These are phyloP conservation scores for Scheffersomyces quercinus DNA, from an alignment of 1,139 yeast species.

Conservation along the genomic window DNA sequence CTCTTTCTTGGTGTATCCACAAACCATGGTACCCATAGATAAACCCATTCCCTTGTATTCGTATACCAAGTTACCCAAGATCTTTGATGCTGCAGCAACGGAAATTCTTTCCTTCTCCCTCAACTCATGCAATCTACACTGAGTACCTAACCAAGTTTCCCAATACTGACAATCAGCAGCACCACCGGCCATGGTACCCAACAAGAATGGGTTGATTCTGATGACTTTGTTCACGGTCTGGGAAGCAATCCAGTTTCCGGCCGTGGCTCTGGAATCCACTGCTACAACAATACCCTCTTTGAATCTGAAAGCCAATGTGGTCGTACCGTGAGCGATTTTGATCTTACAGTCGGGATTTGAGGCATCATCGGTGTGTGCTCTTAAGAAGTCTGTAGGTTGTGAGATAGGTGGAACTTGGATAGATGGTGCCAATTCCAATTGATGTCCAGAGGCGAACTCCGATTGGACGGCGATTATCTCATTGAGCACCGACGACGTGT, in stretches of 20 bases:
- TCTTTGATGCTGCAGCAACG: conserved; percentile 96
- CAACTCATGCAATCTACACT: conserved; percentile 92
- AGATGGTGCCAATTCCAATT: conserved; percentile 57
- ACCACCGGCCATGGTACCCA: conserved; percentile 99
- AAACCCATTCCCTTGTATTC: conserved; percentile 98
- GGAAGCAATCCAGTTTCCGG: conserved; percentile 97
- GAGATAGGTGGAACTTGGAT: conserved; percentile 81
- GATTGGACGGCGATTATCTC: conserved; percentile 31
- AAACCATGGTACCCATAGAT: conserved; percentile 98
- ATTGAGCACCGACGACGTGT: conserved; percentile 26
- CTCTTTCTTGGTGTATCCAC: conserved; percentile 94
- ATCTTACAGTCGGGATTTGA: conserved; percentile 91
- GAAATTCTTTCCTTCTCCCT: conserved; percentile 93
- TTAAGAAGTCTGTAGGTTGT: conserved; percentile 88
- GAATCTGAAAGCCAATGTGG: conserved; percentile 94
- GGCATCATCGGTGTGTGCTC: conserved; percentile 98
- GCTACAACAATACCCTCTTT: conserved; percentile 96
- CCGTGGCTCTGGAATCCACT: conserved; percentile 98
- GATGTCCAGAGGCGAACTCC: conserved; percentile 23
- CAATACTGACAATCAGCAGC: conserved; percentile 99
- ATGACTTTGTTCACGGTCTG: conserved; percentile 97
- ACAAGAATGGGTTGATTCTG: conserved; percentile 89
- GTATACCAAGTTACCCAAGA: conserved; percentile 85
- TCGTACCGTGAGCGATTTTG: conserved; percentile 97
- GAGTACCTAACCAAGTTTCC: conserved; percentile 99